These are phyloP conservation scores for Millerago galiae DNA, from an alignment of 805 yeast genomes.

Conservation along the genomic window DNA sequence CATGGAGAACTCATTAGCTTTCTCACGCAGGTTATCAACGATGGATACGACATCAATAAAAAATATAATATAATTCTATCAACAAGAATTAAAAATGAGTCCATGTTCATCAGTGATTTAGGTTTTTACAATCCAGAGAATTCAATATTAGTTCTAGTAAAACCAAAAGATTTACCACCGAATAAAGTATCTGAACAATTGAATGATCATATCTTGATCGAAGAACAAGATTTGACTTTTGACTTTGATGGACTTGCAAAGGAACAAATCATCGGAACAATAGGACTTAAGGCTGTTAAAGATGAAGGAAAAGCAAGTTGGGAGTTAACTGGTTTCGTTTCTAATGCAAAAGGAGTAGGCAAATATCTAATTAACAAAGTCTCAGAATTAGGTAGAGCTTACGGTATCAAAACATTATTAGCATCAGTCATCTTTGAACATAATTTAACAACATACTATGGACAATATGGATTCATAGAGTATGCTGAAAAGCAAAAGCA, in stretches of 20 bases:
- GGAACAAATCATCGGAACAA: background rate
- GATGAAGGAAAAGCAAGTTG: background rate
- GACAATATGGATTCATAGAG: slow-evolving; percentile 16
- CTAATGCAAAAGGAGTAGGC: slow-evolving; percentile 17
- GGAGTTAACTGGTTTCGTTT: slow-evolving; percentile 19
- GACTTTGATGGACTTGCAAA: background rate
- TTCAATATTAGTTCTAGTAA: slow-evolving; percentile 12
- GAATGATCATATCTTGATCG: background rate
- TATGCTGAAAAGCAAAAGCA: slow-evolving; percentile 7
- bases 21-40: slow-evolving; percentile 14
- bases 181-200: background rate
- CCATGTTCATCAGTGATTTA: slow-evolving; percentile 13
- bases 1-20: slow-evolving; percentile 4
- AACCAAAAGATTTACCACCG: background rate
- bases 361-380: slow-evolving; percentile 9
- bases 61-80: slow-evolving; percentile 15
- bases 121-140: slow-evolving; percentile 15
- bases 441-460: slow-evolving; percentile 11
- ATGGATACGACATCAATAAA: slow-evolving; percentile 14
- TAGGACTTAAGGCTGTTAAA: background rate
- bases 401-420: slow-evolving; percentile 1
- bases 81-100: slow-evolving; percentile 13
- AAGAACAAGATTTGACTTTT: background rate
- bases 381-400: slow-evolving; percentile 1
- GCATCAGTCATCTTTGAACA: slow-evolving; percentile 19